Base-by-base conservation (phyloP, 257 asterid species). In the Linaria vulgaris region DNA sequence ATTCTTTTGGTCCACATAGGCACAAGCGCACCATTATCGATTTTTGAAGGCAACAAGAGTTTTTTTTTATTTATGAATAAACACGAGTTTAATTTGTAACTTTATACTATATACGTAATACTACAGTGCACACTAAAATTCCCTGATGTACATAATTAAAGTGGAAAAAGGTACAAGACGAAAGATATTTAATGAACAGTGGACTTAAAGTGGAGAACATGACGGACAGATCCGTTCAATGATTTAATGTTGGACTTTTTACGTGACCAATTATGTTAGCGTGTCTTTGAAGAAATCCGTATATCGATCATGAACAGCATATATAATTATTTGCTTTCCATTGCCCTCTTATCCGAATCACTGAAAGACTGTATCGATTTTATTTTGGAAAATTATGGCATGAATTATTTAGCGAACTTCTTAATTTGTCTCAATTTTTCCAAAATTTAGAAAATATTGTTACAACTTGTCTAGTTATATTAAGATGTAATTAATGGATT, bases 211-310 rank as follows among this genome's bases (percentile, higher is more conserved):
- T 64, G 72, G 72, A 59, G 72, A 71, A 56, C 55, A 54, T 13
- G 37, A 56, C 47, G 22, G 70, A 70, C 47, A 34, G 70, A 70
- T 63, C 69, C 75, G 56, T 56, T 51, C 21, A 63, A 70, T 70
- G 70, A 70, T 70, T 70, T 69, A 56, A 37, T 65, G 48, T 57
- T 70, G 45, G 70, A 70, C 66, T 56, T 70, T 70, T 47, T 22
- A 3, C 23, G 16, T 56, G 47, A 56, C 66, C 63, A 63, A 63
- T 63, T 58, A 63, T 56, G 15, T 1, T 67, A 12, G 50, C 75
- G 66, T 63, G 70, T 70, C 66, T 30, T 17, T 45, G 41, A 56
- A 70, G 75, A 47, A 55, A 45, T 34, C 22, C 5, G 43, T 12
- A 41, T n/a, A n/a, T n/a, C n/a, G n/a, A n/a, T n/a, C n/a, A n/a